Evolutionary conservation across 192 early-diverging fungal species (phyloP).

Genomic region (Coemansia sp.): DNA sequence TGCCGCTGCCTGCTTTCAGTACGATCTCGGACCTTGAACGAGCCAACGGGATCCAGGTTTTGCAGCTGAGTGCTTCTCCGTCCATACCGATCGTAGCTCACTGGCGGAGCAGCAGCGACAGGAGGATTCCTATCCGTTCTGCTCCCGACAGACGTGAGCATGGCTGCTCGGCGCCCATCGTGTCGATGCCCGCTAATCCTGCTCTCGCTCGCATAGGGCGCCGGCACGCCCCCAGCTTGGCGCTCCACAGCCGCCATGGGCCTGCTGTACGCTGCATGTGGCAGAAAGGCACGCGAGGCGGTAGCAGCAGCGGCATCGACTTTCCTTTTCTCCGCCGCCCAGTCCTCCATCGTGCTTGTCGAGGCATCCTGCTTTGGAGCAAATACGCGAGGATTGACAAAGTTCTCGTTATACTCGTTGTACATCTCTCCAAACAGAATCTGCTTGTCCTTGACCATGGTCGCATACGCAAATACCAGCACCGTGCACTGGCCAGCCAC

Average conservation of each 20-base stretch:
- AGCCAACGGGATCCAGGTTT: not conserved
- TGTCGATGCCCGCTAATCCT: not conserved
- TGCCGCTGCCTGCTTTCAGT: conserved; percentile 14
- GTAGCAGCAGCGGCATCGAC: not conserved
- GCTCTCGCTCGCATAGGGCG: not conserved
- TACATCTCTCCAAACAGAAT: conserved; percentile 61
- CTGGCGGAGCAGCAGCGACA: not conserved
- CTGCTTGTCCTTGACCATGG: conserved; percentile 63
- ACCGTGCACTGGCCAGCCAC: conserved; percentile 59
- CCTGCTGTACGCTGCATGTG: not conserved
- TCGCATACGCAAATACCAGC: conserved; percentile 32
- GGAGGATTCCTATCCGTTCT: not conserved
- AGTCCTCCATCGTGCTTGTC: conserved; percentile 50
- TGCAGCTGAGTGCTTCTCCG: not conserved
- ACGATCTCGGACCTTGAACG: conserved; percentile 17
- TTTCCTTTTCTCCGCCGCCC: conserved; percentile 18
- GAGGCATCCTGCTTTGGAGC: conserved; percentile 58
- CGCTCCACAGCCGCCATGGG: not conserved
- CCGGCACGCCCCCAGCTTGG: not conserved
- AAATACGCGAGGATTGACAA: conserved; percentile 67
- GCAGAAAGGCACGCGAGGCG: conserved; percentile 4
- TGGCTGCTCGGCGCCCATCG: not conserved
- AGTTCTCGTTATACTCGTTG: conserved; percentile 65
- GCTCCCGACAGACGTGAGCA: not conserved
- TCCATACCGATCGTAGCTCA: conserved; percentile 4